Conservation (phyloP, 2,329 filamentous ascomycete genomes). For the Fragosphaeria purpurea region DNA sequence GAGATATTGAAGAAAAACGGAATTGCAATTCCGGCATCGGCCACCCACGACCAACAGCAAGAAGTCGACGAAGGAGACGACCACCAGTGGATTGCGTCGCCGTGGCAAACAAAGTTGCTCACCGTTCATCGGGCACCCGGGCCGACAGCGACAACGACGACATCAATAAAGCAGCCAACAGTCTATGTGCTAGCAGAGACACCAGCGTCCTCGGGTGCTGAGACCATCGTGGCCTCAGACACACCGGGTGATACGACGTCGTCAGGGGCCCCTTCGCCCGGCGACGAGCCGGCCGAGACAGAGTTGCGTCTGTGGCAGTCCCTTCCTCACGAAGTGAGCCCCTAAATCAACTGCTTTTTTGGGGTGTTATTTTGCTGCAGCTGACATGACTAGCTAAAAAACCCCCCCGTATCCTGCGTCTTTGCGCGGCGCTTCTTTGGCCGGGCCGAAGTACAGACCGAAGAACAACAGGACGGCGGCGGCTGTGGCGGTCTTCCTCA, state of each 20-base stretch:
- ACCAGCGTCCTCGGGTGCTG: background rate
- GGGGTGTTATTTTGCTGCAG: background rate
- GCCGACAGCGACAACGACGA: background rate
- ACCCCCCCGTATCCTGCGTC: conserved; percentile 2
- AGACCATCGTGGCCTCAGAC: background rate
- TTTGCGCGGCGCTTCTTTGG: conserved; percentile 1
- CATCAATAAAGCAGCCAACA: too few relatives aligned
- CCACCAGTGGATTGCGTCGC: conserved; percentile 18
- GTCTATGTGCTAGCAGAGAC: background rate
- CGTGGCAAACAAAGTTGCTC: conserved; percentile 4
- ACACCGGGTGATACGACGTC: background rate
- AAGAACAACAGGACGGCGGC: too few relatives aligned
- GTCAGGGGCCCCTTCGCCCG: too few relatives aligned
- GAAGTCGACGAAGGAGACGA: conserved; percentile 1
- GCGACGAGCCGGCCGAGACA: background rate
- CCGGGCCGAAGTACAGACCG: background rate
- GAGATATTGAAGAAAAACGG: conserved; percentile 18
- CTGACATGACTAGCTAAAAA: background rate
- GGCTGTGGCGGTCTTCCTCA: too few relatives aligned
- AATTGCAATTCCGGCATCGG: conserved; percentile 13
- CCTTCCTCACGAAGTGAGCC: conserved; percentile 1
- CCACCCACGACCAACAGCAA: too few relatives aligned
- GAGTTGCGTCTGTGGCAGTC: conserved; percentile 2
- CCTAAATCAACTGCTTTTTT: too few relatives aligned
- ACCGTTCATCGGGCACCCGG: background rate